These are phyloP conservation scores for Colletotrichum somersetense DNA, from an alignment of 2,329 filamentous ascomycete genomes.

Conservation along the genomic window DNA sequence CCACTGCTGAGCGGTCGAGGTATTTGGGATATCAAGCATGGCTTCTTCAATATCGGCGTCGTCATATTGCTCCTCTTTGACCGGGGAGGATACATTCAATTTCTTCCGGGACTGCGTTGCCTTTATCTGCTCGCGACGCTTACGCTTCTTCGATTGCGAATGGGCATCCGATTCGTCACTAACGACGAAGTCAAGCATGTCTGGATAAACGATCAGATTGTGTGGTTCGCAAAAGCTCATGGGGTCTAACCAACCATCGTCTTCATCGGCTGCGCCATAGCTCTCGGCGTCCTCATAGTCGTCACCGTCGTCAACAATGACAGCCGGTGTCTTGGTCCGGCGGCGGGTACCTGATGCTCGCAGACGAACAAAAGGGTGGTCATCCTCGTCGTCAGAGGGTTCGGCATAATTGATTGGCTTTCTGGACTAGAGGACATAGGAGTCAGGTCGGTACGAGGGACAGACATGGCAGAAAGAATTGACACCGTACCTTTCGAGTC, in stretches of 20 bases:
- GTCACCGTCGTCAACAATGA: slow-evolving; percentile 73
- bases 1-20: slow-evolving; percentile 87
- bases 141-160: slow-evolving; percentile 77
- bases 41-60: slow-evolving; percentile 67
- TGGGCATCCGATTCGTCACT: slow-evolving; percentile 85
- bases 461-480: neutral
- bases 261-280: slow-evolving; percentile 69
- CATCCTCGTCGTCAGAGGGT: slow-evolving; percentile 84
- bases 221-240: neutral
- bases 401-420: slow-evolving; percentile 84
- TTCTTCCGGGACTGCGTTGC: slow-evolving; percentile 70
- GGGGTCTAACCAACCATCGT: slow-evolving; percentile 68
- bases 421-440: slow-evolving; percentile 55
- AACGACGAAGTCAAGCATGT: slow-evolving; percentile 89
- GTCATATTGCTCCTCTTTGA: slow-evolving; percentile 53
- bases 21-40: slow-evolving; percentile 68
- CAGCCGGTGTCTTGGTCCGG: slow-evolving; percentile 64
- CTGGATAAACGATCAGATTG: slow-evolving; percentile 49
- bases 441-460: slow-evolving; percentile 10
- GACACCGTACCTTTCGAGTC: slow-evolving; percentile 75
- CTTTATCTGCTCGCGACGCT: slow-evolving; percentile 68
- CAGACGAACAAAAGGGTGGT: slow-evolving; percentile 73
- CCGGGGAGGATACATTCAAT: slow-evolving; percentile 66
- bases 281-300: slow-evolving; percentile 79
- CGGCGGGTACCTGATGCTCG: slow-evolving; percentile 55